Conservation (phyloP, 306 rosid species). For the Carpinus viminea region DNA sequence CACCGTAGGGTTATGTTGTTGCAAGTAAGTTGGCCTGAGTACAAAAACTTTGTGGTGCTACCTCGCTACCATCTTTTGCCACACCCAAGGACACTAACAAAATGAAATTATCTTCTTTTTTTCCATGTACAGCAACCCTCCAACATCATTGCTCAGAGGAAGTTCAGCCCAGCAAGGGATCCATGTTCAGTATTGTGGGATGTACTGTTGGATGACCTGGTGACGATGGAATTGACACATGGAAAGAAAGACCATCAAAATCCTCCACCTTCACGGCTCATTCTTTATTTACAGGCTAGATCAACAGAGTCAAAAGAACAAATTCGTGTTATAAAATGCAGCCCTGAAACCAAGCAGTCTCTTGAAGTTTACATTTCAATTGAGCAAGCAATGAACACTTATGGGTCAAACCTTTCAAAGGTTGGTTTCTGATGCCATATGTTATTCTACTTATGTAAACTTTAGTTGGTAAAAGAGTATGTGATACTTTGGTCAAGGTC, state of each 20-base stretch:
- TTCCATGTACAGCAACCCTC: constrained; percentile 81
- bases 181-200: constrained; percentile 95
- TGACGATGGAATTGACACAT: constrained; percentile 66
- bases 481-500: not conserved
- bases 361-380: constrained; percentile 77
- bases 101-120: not conserved
- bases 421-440: constrained; percentile 38
- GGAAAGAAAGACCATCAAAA: constrained; percentile 80
- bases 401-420: constrained; percentile 70
- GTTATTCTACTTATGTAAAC: not conserved
- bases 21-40: constrained; percentile 66
- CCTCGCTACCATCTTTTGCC: not conserved
- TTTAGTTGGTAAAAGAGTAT: not conserved
- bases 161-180: constrained; percentile 95
- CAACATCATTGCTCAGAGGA: constrained; percentile 80
- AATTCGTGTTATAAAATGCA: constrained; percentile 62
- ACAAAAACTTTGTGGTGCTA: constrained; percentile 14
- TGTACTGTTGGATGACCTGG: constrained; percentile 78
- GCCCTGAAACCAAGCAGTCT: constrained; percentile 62
- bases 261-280: constrained; percentile 64
- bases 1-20: constrained; percentile 79
- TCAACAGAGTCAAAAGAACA: constrained; percentile 70
- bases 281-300: constrained; percentile 63
- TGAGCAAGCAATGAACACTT: constrained; percentile 67
- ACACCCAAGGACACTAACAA: not conserved